Percentiles rank a stretch among this genome's conserved stretches.
These are phyloP conservation scores for Beta macrorhiza DNA, from an alignment of 179 eudicot species.

Conservation along the genomic window DNA sequence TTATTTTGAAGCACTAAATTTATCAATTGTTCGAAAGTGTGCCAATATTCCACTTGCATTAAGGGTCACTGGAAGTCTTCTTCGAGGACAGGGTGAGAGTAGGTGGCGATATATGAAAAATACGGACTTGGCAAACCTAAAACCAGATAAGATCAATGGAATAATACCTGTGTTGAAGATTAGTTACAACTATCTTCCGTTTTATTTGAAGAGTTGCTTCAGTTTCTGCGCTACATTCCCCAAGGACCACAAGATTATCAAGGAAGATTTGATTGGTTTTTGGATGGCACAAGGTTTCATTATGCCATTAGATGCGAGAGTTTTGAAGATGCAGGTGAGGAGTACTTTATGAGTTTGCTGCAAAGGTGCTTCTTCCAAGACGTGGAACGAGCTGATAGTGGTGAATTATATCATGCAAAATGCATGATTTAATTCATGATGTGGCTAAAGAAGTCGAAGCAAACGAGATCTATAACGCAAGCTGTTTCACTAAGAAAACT, in stretches of 20 bases:
- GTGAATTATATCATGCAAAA: conserved; percentile 27
- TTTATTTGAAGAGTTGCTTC: conserved; percentile 40
- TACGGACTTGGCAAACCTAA: neutral
- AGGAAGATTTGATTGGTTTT: conserved; percentile 31
- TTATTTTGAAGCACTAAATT: no score
- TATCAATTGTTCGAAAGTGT: neutral
- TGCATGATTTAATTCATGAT: conserved; percentile 43
- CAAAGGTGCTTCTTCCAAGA: conserved; percentile 41
- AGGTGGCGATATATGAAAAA: conserved; percentile 10
- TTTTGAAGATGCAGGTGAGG: conserved; percentile 32
- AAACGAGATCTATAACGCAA: neutral
- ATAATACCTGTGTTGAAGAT: neutral
- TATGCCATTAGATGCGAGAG: conserved; percentile 12
- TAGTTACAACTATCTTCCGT: conserved; percentile 30
- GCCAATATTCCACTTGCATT: conserved; percentile 20
- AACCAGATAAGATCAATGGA: neutral
- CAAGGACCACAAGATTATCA: conserved; percentile 28
- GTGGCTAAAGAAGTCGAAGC: conserved; percentile 29
- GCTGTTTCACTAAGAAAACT: neutral
- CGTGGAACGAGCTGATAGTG: conserved; percentile 17
- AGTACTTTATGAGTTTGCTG: conserved; percentile 31
- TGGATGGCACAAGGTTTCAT: conserved; percentile 52
- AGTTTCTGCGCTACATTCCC: conserved; percentile 45
- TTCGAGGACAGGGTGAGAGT: neutral
- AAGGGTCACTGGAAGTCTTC: conserved; percentile 10